phyloP scores from a whole-genome alignment of 768 basidiomycete genomes.

The Tricholoma hemisulphureum region DNA sequence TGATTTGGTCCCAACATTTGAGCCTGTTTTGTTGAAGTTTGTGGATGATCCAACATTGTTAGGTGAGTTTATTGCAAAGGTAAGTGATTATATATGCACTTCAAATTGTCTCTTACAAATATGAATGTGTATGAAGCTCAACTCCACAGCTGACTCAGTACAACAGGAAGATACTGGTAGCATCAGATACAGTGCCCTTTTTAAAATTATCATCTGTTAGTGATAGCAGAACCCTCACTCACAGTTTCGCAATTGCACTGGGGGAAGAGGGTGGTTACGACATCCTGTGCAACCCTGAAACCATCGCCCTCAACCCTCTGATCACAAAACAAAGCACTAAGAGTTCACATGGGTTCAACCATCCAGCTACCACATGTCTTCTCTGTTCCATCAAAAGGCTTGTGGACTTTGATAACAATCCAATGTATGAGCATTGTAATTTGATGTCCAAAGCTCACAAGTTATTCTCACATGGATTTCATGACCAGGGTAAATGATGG shows the following conservation, averaged over 20 bases:
- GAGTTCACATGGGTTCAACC: neutral
- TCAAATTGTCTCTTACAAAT: neutral
- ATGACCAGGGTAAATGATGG: neutral
- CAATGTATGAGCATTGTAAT: neutral
- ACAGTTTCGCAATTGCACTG: too few species aligned
- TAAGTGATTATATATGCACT: neutral
- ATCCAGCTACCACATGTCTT: neutral
- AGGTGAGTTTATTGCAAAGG: neutral
- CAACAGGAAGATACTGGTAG: conserved; percentile 1
- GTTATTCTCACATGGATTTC: neutral
- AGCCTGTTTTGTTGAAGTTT: neutral
- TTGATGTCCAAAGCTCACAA: neutral
- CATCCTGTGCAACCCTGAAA: neutral
- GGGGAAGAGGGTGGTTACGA: too few species aligned
- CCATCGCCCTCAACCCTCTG: neutral
- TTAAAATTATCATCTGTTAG: too few species aligned
- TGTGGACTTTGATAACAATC: neutral
- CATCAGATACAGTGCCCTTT: neutral
- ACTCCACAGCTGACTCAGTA: neutral
- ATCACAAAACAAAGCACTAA: neutral
- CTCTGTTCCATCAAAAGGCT: neutral
- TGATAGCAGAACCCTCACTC: too few species aligned
- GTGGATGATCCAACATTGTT: neutral
- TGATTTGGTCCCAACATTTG: neutral
- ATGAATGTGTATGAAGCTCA: neutral